Conservation (phyloP, 495 filamentous ascomycete genomes). For the Aspergillus nanangensis region DNA sequence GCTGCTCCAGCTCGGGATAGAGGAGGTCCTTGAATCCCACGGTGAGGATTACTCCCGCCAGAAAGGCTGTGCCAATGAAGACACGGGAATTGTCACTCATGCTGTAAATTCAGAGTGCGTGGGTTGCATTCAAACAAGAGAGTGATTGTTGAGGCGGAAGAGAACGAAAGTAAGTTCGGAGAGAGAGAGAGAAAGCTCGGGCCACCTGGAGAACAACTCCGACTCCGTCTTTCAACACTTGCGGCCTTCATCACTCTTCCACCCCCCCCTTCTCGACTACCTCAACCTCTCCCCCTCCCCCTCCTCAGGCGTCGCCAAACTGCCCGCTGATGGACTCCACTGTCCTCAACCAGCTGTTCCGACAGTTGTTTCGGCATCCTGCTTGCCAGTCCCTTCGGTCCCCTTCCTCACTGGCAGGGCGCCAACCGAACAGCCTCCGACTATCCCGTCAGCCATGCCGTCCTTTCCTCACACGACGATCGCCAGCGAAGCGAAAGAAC, state of each 20-base stretch:
- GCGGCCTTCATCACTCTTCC: constrained; percentile 1
- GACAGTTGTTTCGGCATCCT: constrained; percentile 71
- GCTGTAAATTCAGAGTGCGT: neutral
- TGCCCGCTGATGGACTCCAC: constrained; percentile 71
- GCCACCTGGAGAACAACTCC: constrained; percentile 16
- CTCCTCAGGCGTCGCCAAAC: too few species aligned
- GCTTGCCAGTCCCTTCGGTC: constrained; percentile 55
- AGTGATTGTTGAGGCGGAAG: neutral
- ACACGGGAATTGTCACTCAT: constrained; percentile 30
- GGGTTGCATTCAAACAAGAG: neutral
- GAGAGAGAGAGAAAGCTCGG: constrained; percentile 24
- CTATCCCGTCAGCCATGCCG: constrained; percentile 33
- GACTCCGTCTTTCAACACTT: constrained; percentile 6
- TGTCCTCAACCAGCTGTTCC: constrained; percentile 71
- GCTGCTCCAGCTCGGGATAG: constrained; percentile 60
- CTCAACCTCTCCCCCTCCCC: constrained; percentile 5
- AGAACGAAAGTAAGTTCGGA: too few species aligned
- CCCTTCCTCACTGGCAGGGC: constrained; percentile 9
- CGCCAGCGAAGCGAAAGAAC: constrained; percentile 26
- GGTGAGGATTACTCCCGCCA: constrained; percentile 67
- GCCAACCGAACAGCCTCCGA: constrained; percentile 14
- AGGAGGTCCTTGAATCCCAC: constrained; percentile 66
- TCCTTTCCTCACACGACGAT: constrained; percentile 37
- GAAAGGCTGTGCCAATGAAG: constrained; percentile 65
- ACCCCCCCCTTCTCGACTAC: constrained; percentile 2